These are phyloP conservation scores for Sporothrix globosa DNA, from an alignment of 2,329 filamentous ascomycete species.

Conservation along the genomic window DNA sequence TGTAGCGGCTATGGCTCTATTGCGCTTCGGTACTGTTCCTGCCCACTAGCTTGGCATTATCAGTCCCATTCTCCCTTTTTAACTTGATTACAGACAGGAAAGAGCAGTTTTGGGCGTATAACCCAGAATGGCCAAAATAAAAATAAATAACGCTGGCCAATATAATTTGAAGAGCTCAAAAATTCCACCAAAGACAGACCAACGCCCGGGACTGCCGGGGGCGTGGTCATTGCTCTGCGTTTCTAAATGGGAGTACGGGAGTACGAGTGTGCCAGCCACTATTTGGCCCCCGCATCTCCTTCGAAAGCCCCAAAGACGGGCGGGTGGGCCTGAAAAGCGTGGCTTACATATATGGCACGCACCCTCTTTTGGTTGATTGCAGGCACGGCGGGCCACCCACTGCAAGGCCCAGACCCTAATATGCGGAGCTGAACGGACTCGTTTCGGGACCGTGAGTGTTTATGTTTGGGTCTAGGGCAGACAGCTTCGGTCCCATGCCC, in stretches of 20 bases:
- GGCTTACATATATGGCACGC: conserved; percentile 2
- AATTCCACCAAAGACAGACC: not conserved
- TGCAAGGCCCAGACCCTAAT: conserved; percentile 14
- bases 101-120: conserved; percentile 7
- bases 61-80: not conserved
- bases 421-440: conserved; percentile 20
- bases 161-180: not conserved
- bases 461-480: conserved; percentile 6
- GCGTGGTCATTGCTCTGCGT: not conserved
- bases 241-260: conserved; percentile 4
- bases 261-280: conserved; percentile 4
- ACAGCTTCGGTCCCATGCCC: conserved; percentile 18
- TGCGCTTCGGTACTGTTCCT: conserved; percentile 1
- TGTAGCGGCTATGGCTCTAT: not conserved
- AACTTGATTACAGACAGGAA: not conserved
- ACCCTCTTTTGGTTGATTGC: conserved; percentile 8
- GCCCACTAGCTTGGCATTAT: not conserved
- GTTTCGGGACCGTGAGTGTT: conserved; percentile 25
- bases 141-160: not conserved
- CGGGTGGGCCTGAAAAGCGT: conserved; percentile 12
- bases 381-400: conserved; percentile 6
- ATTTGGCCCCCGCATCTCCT: not conserved
- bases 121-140: conserved; percentile 8
- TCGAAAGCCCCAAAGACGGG: not conserved
- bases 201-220: conserved; percentile 22